phyloP scores from a whole-genome alignment of 2,329 filamentous ascomycete species.

The Aureobasidium sp. region DNA sequence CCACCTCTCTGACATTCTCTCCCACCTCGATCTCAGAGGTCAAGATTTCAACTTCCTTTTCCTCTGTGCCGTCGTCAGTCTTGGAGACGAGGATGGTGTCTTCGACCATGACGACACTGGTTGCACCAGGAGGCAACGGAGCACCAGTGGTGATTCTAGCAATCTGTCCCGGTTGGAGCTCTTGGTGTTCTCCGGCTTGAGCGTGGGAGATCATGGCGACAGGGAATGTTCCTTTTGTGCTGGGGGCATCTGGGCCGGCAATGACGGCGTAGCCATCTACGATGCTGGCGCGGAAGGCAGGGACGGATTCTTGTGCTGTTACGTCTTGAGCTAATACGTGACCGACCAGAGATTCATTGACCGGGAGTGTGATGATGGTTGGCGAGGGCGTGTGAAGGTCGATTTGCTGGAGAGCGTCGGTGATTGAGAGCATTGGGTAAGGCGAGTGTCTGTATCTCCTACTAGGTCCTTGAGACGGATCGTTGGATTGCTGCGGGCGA shows the following conservation, averaged over 20 bases:
- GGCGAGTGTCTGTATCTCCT: slow-evolving; percentile 75
- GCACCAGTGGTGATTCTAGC: slow-evolving; percentile 92
- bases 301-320: slow-evolving; percentile 69
- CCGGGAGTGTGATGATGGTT: slow-evolving; percentile 46
- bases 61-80: slow-evolving; percentile 74
- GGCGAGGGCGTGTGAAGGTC: slow-evolving; percentile 61
- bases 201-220: slow-evolving; percentile 84
- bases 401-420: slow-evolving; percentile 68
- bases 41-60: slow-evolving; percentile 79
- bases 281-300: slow-evolving; percentile 89
- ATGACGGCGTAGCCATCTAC: slow-evolving; percentile 93
- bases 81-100: slow-evolving; percentile 70
- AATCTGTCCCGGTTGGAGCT: slow-evolving; percentile 64
- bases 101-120: slow-evolving; percentile 93
- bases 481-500: slow-evolving; percentile 46
- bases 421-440: slow-evolving; percentile 83
- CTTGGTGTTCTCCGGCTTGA: slow-evolving; percentile 56
- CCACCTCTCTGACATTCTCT: slow-evolving; percentile 86
- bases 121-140: slow-evolving; percentile 78
- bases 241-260: slow-evolving; percentile 44
- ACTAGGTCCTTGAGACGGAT: slow-evolving; percentile 50
- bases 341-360: slow-evolving; percentile 60
- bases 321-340: slow-evolving; percentile 78
- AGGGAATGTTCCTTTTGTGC: slow-evolving; percentile 70
- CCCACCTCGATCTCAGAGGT: slow-evolving; percentile 64